Base-by-base conservation (phyloP, 441 rosid species). In the Pelargonium citronellum region DNA sequence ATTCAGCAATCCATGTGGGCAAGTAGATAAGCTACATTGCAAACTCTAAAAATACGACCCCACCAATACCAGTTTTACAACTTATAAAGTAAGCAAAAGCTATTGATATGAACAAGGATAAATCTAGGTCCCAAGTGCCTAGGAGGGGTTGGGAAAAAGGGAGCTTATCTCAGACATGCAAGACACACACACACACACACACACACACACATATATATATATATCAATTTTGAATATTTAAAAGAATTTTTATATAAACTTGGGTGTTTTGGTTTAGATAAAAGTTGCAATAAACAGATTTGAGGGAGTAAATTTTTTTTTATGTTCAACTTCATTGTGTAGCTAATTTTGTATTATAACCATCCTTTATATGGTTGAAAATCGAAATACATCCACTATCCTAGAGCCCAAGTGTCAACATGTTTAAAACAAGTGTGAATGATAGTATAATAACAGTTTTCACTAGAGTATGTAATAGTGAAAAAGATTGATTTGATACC, bases 401-500 rank as follows among this genome's bases (percentile, higher is more conserved):
- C 60, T 15, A 53, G 60, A 53, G 20, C 8, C 60, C 60, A 53
- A 4, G 7, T 17, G 4, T 53, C 16, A 53, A 53, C 60, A 53
- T n/a, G 20, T 16, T 53, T n/a, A n/a, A n/a, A 51, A 13, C n/a
- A 19, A n/a, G 5, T 16, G 58, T 51, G 4, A 51, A 7, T 53
- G 60, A 53, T 53, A 19, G 20, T 53, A 7, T 15, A 19, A 7
- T 7, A 53, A 53, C 60, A 53, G 20, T 53, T 53, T 53, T 53
- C 60, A 53, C 60, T 4, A 7, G 3, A 10, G 13, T n/a, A 7
- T 16, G 19, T 2, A 5, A 15, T 19, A 55, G 61, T 55, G 16
- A 55, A 71, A 57, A 61, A 71, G 71, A 80, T 30, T 70, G 62
- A 69, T 39, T 73, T 76, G 83, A 78, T 91, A 95, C 99, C 96